Evolutionary conservation across 495 filamentous ascomycete genomes (phyloP).

Genomic region (Aspergillus asperescens): DNA sequence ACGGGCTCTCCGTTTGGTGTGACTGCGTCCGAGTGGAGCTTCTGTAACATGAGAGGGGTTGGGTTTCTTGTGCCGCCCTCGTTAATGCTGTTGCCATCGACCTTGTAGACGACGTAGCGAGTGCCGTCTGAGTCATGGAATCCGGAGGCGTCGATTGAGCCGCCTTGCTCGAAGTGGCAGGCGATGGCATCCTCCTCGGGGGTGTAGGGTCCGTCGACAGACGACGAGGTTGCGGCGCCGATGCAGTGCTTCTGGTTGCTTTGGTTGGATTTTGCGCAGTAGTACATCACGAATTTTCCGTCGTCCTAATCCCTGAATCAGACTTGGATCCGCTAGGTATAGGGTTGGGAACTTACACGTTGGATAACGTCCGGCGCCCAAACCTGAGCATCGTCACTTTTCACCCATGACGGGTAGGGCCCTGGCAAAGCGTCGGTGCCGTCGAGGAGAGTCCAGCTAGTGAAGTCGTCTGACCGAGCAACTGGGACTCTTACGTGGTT

Average conservation of each 20-base stretch:
- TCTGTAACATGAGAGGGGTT: slow-evolving; percentile 59
- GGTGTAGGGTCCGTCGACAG: slow-evolving; percentile 48
- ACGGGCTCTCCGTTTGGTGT: slow-evolving; percentile 48
- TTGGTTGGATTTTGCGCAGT: slow-evolving; percentile 42
- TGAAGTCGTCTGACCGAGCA: slow-evolving; percentile 31
- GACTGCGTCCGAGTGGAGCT: slow-evolving; percentile 46
- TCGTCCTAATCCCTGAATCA: too few species aligned
- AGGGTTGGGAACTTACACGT: slow-evolving; percentile 22
- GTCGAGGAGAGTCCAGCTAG: slow-evolving; percentile 32
- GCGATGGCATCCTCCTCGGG: slow-evolving; percentile 41
- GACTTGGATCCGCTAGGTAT: too few species aligned
- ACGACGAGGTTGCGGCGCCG: slow-evolving; percentile 43
- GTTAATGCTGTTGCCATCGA: slow-evolving; percentile 57
- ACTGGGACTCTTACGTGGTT: slow-evolving; percentile 33
- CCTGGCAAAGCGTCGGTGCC: slow-evolving; percentile 34
- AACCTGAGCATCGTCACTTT: slow-evolving; percentile 10
- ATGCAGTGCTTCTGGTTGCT: slow-evolving; percentile 47
- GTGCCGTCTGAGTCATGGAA: slow-evolving; percentile 49
- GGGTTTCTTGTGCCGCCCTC: slow-evolving; percentile 47
- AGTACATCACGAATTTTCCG: slow-evolving; percentile 56
- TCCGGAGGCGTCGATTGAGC: slow-evolving; percentile 54
- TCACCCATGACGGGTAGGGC: slow-evolving; percentile 28
- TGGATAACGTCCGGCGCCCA: slow-evolving; percentile 41
- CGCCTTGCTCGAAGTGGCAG: slow-evolving; percentile 48
- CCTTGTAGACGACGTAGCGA: slow-evolving; percentile 57